Conservation (phyloP, 1,284 basidiomycete species). For the Sporisorium reilianum region DNA sequence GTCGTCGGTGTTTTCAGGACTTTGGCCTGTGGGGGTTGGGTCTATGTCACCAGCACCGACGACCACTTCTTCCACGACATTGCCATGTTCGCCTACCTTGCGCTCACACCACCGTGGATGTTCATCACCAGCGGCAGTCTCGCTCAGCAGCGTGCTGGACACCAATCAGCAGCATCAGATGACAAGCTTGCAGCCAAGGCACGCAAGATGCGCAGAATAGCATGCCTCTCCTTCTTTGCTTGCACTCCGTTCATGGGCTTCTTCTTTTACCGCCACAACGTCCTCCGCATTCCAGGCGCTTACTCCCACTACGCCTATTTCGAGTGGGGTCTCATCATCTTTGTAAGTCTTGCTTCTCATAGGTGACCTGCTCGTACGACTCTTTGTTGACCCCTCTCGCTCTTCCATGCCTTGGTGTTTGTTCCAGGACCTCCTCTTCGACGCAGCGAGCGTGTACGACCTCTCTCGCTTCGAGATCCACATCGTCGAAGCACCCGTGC, state of each 20-base stretch:
- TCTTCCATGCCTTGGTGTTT: neutral
- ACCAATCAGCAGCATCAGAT: neutral
- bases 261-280: constrained; percentile 64
- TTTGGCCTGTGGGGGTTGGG: constrained; percentile 89
- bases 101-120: constrained; percentile 78
- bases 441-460: constrained; percentile 59
- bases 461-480: constrained; percentile 58
- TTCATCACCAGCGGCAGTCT: constrained; percentile 60
- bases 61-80: constrained; percentile 86
- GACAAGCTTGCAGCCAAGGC: constrained; percentile 48
- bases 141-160: constrained; percentile 19
- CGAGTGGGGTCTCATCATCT: constrained; percentile 66
- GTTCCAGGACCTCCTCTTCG: constrained; percentile 62
- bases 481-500: constrained; percentile 44
- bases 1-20: constrained; percentile 80
- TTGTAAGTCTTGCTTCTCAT: constrained; percentile 40
- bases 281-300: constrained; percentile 58
- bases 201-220: constrained; percentile 45
- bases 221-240: constrained; percentile 56
- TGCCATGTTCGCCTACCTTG: constrained; percentile 79
- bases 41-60: constrained; percentile 85
- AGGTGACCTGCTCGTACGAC: neutral
- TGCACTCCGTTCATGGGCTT: constrained; percentile 65
- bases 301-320: constrained; percentile 65
- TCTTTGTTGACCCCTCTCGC: neutral